Conservation (phyloP, 768 basidiomycete genomes). For the Lyophyllum shimeji region DNA sequence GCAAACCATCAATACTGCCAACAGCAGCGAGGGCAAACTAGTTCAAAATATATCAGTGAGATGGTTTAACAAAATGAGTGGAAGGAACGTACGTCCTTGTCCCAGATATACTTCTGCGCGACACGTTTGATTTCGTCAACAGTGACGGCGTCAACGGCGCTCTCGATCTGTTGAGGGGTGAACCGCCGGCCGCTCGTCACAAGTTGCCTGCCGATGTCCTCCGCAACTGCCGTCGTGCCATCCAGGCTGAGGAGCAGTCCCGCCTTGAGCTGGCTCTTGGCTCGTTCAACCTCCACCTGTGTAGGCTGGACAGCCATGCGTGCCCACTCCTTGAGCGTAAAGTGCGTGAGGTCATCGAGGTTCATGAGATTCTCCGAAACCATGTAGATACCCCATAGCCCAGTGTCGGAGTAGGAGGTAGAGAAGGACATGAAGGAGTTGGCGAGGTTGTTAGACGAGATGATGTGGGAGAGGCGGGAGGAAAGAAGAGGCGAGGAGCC, state of each 20-base stretch:
- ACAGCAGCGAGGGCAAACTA: slow-evolving; percentile 87
- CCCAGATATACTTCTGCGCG: slow-evolving; percentile 96
- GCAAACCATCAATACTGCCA: slow-evolving; percentile 86
- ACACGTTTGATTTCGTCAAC: slow-evolving; percentile 90
- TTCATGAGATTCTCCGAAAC: slow-evolving; percentile 93
- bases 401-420: slow-evolving; percentile 97
- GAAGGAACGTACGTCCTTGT: slow-evolving; percentile 73
- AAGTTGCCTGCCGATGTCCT: slow-evolving; percentile 97
- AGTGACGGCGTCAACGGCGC: slow-evolving; percentile 86
- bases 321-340: slow-evolving; percentile 94
- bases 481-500: slow-evolving; percentile 88
- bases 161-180: slow-evolving; percentile 93
- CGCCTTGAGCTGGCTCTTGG: slow-evolving; percentile 98
- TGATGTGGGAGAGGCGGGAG: slow-evolving; percentile 87
- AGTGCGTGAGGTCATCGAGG: slow-evolving; percentile 91
- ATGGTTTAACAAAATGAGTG: neutral
- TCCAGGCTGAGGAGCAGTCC: slow-evolving; percentile 87
- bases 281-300: slow-evolving; percentile 88
- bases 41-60: slow-evolving; percentile 9
- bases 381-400: slow-evolving; percentile 98
- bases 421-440: slow-evolving; percentile 99
- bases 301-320: slow-evolving; percentile 90
- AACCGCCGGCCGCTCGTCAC: slow-evolving; percentile 90
- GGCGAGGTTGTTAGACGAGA: slow-evolving; percentile 92
- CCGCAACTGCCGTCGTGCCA: slow-evolving; percentile 95